These are phyloP conservation scores for Globisporangium heterothallicum DNA, from an alignment of 352 stramenopile species.

Conservation along the genomic window DNA sequence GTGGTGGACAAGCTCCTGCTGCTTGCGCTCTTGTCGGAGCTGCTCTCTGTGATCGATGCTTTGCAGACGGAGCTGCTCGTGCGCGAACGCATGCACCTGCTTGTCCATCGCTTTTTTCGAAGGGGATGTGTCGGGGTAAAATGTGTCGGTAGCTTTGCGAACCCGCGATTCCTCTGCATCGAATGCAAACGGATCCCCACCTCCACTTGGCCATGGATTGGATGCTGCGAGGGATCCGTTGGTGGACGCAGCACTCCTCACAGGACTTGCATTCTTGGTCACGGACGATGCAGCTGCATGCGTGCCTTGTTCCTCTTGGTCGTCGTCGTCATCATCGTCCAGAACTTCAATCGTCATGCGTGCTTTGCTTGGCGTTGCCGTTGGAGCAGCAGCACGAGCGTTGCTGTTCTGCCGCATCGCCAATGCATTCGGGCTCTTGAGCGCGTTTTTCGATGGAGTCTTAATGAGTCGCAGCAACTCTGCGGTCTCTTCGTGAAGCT, in stretches of 20 bases:
- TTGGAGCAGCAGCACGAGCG: too few relatives aligned
- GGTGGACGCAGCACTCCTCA: too few relatives aligned
- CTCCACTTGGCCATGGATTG: background rate
- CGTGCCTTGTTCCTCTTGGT: slow-evolving; percentile 13
- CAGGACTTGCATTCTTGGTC: background rate
- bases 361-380: slow-evolving; percentile 19
- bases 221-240: background rate
- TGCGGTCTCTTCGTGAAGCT: slow-evolving; percentile 54
- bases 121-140: slow-evolving; percentile 48
- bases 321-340: slow-evolving; percentile 36
- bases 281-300: background rate
- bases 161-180: slow-evolving; percentile 50
- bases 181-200: slow-evolving; percentile 42
- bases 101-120: slow-evolving; percentile 42
- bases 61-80: slow-evolving; percentile 36
- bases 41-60: slow-evolving; percentile 23
- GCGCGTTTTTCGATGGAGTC: slow-evolving; percentile 20
- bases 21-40: slow-evolving; percentile 7
- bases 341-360: slow-evolving; percentile 69
- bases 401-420: slow-evolving; percentile 7
- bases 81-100: slow-evolving; percentile 29
- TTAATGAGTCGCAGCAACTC: slow-evolving; percentile 57
- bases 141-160: slow-evolving; percentile 45
- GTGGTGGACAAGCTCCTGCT: slow-evolving; percentile 16
- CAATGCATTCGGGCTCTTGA: slow-evolving; percentile 20